Base-by-base conservation (phyloP, 208 protist genomes). In the Polymyxa betae region DNA sequence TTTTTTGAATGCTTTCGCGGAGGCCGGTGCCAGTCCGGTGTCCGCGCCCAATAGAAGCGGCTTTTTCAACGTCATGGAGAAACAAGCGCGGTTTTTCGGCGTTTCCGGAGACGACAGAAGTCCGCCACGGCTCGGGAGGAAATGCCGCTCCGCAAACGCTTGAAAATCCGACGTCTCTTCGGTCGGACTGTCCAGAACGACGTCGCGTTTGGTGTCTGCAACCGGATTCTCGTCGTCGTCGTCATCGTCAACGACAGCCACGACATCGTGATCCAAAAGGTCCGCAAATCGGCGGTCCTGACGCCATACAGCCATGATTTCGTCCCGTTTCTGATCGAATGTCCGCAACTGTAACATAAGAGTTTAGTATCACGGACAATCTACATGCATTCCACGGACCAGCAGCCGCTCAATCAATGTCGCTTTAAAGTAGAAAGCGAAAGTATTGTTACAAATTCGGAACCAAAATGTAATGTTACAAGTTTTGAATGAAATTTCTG, bases 231-330 rank as follows among this genome's bases (percentile, higher is more conserved):
- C n/a, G 72, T 82, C 40, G 40, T 5, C 72, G n/a, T 82, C 72
- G 40, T 35, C n/a, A n/a, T 82, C 72, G 72, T 82, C 72, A 35
- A 82, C 72, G 16, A 82, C 72, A n/a, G 35, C n/a, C n/a, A 82
- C 5, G n/a, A 35, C n/a, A n/a, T 35, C 72, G 35, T 12, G 35
- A 43, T 82, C 72, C 16, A 82, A 40, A 5, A 82, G 40, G n/a
- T 82, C 72, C 40, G 5, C 10, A 43, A 38, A 82, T 20, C 72
- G n/a, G n/a, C 16, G 12, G 72, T 82, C 72, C 16, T 35, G 10
- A 20, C 35, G 5, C 72, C 72, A 82, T 35, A 45, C 10, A 5
- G 72, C 72, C 72, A 82, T 82, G 72, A 82, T 82, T 35, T 82
- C 72, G 72, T 5, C 72, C 5, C 72, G n/a, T 43, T 82, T 82